Evolutionary conservation across 2,329 filamentous ascomycete species (phyloP), one percentile per base, ranked within the genome.

Genomic region (Neonectria sp.): DNA sequence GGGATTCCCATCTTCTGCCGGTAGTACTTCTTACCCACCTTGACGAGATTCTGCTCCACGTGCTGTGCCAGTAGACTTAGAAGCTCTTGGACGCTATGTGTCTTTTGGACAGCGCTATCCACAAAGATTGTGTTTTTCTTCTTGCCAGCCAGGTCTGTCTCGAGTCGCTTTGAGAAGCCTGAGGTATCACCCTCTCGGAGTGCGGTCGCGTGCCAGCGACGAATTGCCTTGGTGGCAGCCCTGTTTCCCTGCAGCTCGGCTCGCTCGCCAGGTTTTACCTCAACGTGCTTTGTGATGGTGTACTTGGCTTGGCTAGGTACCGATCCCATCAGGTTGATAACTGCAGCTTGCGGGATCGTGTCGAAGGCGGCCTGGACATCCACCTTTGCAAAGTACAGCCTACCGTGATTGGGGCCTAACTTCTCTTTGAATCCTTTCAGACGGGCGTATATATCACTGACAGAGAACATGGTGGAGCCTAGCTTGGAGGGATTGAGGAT

Each of bases 321-420:
- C 59, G 77, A 90, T 65, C 70, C 79, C 69, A 97, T 87, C 29
- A 98, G 83, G 27, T 85, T 78, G 37, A 98, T 77, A 21, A 98
- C 84, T 1, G 90, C 89, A 29, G 87, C 81, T 78, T 98, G 96
- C 0, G 96, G 96, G 51, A 99, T 98, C 0, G 93, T 97, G 79
- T 99, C 96, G 78, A 98, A 99, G 73, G 95, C 97, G 2, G 94
- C 90, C 77, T 93, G 89, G 24, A 99, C 95, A 76, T 99, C 96
- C 13, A 97, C 85, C 78, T 99, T 99, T 67, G 91, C 95, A 80
- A 98, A 97, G 80, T 93, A 98, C 1, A 98, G 81, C 5, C 80
- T 84, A 9, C 77, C 74, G 0, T 80, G 73, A 0, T 71, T 69
- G 2, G 79, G 65, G 0, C 81, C 80, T 12, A 92, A 78, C 1